Base-by-base conservation (phyloP, 23 red algal species). In the Gracilaria gracilis region DNA sequence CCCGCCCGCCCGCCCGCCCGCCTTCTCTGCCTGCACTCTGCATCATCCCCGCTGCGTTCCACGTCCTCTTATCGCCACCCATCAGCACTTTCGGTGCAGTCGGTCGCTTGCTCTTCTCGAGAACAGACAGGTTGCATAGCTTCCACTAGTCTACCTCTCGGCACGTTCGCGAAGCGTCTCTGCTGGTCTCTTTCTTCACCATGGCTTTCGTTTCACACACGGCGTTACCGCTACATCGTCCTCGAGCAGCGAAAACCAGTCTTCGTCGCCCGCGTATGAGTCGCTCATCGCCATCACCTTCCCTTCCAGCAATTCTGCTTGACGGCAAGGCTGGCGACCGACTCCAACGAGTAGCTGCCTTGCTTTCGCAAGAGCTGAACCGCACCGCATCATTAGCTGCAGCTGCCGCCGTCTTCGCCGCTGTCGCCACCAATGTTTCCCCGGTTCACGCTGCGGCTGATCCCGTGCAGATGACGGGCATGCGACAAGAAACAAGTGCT, bases 191-290 rank as follows among this genome's bases (percentile, higher is more conserved):
- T 29, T 25, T 38, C 19, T 46, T 23, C 59, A 55, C 28, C 37
- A 90, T 90, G 87, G 87, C 81, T 57, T 91, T 86, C 61, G 93
- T 95, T 28, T 82, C 88, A 37, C 81, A 89, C 75, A 81, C 82
- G 36, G 93, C 62, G 11, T 14, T 88, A 34, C 82, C 82, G 13
- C 83, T 88, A 17, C 70, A 62, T 33, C 83, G 92, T 37, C 70
- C 59, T 32, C 67, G 67, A 32, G 20, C n/a, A 20, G 59, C 54
- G 53, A 67, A 27, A 50, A 34, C 17, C 73, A 80, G 62, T n/a
- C 34, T 50, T 55, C 62, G 36, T 42, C 48, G 66, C 27, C 53
- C 92, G n/a, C 33, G 47, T 50, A 87, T 94, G 82, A n/a, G 59
- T 5, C 42, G 15, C 0, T 47, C 55, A 36, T 32, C 54, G 19